Conservation (phyloP, 1,139 yeast species). For the Taphrina communis region DNA sequence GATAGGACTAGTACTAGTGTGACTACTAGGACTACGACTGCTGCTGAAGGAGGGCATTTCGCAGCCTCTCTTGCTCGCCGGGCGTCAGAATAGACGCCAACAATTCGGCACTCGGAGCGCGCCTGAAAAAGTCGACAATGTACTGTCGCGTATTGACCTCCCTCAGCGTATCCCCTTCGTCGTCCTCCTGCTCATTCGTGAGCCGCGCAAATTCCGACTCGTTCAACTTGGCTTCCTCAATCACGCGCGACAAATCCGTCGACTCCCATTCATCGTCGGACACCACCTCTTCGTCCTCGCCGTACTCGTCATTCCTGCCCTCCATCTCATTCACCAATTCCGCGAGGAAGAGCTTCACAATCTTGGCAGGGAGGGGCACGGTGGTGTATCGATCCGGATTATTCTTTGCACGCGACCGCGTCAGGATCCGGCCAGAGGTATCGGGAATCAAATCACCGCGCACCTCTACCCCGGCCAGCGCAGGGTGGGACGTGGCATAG, state of each 20-base stretch:
- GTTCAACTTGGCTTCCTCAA: conserved; percentile 32
- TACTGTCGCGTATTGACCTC: conserved; percentile 27
- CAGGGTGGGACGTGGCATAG: conserved; percentile 27
- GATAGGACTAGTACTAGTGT: not conserved
- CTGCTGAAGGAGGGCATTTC: not conserved
- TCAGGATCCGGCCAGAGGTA: conserved; percentile 41
- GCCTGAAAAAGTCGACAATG: conserved; percentile 50
- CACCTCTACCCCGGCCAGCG: conserved; percentile 35
- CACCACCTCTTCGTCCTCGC: conserved; percentile 39
- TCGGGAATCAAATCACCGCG: conserved; percentile 43
- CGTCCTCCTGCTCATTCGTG: conserved; percentile 34
- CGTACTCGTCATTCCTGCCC: conserved; percentile 18
- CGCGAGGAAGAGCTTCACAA: conserved; percentile 38
- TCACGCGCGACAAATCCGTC: conserved; percentile 20
- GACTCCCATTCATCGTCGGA: conserved; percentile 42
- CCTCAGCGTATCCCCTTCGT: conserved; percentile 33
- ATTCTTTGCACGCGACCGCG: conserved; percentile 42
- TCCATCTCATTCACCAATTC: conserved; percentile 40
- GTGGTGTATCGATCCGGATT: conserved; percentile 41
- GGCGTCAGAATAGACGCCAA: conserved; percentile 9
- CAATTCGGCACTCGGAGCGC: not conserved
- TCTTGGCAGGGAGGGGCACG: conserved; percentile 37
- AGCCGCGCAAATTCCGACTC: conserved; percentile 26
- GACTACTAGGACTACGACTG: not conserved
- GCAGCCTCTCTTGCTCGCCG: conserved; percentile 23